A percentile compares a stretch with the other conserved stretches of the same genome.
Conservation (phyloP, 441 rosid genomes). For the Rhodomyrtus psidioides region DNA sequence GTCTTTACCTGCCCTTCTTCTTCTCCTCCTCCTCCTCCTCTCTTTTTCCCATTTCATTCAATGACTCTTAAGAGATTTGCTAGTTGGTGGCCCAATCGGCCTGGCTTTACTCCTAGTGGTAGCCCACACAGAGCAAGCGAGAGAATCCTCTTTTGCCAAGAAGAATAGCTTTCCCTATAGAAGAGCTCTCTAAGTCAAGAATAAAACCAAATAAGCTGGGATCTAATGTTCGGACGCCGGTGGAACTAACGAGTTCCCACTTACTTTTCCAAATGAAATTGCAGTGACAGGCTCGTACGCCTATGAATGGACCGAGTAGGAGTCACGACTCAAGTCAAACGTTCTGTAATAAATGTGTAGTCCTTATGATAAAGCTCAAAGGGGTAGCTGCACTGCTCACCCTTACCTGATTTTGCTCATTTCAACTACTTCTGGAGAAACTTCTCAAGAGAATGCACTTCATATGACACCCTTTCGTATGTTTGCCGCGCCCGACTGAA, state of each 20-base stretch:
- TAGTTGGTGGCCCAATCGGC: neutral
- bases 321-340: neutral
- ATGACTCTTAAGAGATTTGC: neutral
- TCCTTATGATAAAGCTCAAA: neutral
- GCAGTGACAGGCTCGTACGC: rapidly evolving
- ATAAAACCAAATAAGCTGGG: neutral
- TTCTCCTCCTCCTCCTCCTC: neutral
- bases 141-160: neutral
- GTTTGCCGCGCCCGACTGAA: neutral
- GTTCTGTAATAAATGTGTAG: neutral
- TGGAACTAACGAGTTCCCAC: neutral
- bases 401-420: neutral
- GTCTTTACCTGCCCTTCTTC: neutral
- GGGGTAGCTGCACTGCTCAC: neutral
- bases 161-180: neutral
- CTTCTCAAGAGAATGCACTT: neutral
- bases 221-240: neutral
- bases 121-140: neutral
- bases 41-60: neutral
- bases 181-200: neutral
- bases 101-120: neutral
- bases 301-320: neutral
- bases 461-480: neutral
- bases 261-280: neutral
- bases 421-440: neutral